Evolutionary conservation across 352 stramenopile species (phyloP).

Genomic region (Phytopythium mirpurense): DNA sequence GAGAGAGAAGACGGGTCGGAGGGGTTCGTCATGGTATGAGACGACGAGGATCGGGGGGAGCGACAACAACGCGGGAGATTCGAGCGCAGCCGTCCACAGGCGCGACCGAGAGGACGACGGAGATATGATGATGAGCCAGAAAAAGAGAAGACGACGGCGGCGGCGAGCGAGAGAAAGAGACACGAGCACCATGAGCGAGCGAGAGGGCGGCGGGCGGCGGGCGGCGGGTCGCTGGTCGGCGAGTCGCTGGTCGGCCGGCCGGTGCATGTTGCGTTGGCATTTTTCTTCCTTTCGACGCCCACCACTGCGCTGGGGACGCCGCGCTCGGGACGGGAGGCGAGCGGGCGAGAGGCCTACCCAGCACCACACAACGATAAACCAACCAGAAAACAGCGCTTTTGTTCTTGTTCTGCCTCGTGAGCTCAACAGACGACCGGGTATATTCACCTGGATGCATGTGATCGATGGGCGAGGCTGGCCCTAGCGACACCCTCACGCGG

Average conservation of each 20-base stretch:
- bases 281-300: slow-evolving; percentile 1
- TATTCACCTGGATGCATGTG: too few relatives aligned
- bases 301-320: neutral
- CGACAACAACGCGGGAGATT: slow-evolving; percentile 28
- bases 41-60: slow-evolving; percentile 11
- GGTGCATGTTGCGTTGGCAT: neutral
- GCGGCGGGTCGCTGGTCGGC: neutral
- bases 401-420: too few relatives aligned
- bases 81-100: slow-evolving; percentile 15
- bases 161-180: neutral
- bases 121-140: neutral
- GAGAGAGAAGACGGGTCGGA: slow-evolving; percentile 5
- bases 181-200: neutral
- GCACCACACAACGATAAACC: slow-evolving; percentile 1
- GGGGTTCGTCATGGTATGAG: slow-evolving; percentile 6
- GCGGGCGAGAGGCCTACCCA: too few relatives aligned
- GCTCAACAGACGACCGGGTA: too few relatives aligned
- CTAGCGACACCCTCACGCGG: slow-evolving; percentile 19
- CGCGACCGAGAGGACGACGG: slow-evolving; percentile 10
- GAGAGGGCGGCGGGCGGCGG: neutral
- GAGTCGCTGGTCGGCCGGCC: neutral
- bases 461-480: too few relatives aligned
- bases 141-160: neutral
- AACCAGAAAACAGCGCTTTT: slow-evolving; percentile 4
- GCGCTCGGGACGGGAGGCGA: slow-evolving; percentile 3